These are phyloP conservation scores for Aspergillus alliaceus DNA, from an alignment of 2,329 filamentous ascomycete species.

Conservation along the genomic window DNA sequence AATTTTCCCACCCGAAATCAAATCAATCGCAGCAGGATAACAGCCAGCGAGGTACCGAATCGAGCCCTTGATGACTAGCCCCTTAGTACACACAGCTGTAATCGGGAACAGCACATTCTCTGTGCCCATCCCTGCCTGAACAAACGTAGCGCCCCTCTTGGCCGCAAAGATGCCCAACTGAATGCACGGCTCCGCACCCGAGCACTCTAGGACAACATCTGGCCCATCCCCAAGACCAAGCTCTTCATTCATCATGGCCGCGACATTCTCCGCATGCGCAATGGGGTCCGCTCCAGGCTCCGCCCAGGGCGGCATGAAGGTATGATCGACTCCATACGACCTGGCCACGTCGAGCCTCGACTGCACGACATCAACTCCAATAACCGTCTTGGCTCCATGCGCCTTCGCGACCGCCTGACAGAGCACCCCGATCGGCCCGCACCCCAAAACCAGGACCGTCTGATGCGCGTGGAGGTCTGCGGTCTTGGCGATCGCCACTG, in stretches of 20 bases:
- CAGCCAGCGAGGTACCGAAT: neutral
- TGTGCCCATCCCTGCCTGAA: neutral
- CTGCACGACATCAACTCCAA: conserved; percentile 83
- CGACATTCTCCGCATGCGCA: conserved; percentile 67
- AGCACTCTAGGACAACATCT: neutral
- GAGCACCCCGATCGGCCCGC: conserved; percentile 80
- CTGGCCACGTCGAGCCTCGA: conserved; percentile 75
- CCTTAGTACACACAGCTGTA: neutral
- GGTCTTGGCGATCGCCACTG: conserved; percentile 77
- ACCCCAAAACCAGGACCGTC: conserved; percentile 77
- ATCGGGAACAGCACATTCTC: neutral
- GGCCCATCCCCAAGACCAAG: conserved; percentile 65
- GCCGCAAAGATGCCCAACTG: neutral
- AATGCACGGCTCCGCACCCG: neutral
- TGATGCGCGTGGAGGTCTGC: conserved; percentile 70
- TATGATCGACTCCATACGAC: conserved; percentile 57
- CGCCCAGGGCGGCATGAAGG: conserved; percentile 54
- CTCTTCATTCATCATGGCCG: conserved; percentile 54
- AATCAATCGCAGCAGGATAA: neutral
- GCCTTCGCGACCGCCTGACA: conserved; percentile 80
- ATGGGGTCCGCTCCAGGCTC: conserved; percentile 57
- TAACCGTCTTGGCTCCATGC: conserved; percentile 76
- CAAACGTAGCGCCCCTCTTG: neutral
- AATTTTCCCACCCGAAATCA: neutral
- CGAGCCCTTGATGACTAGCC: neutral